phyloP scores from a whole-genome alignment of 2,329 filamentous ascomycete species.

The Colletotrichum shisoi region DNA sequence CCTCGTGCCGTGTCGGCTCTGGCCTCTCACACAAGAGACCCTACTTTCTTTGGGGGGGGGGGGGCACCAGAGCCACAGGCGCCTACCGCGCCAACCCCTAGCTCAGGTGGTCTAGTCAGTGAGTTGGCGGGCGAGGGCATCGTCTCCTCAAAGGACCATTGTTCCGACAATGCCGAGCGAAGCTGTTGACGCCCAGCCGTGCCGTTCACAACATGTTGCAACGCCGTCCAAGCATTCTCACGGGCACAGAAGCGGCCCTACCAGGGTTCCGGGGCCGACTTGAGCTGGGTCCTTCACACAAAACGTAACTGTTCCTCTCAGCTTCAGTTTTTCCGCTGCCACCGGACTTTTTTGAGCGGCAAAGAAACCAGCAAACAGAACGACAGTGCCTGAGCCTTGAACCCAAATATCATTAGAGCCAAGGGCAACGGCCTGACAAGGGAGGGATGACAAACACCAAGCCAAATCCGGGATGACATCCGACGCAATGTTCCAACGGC shows the following conservation, averaged over 20 bases:
- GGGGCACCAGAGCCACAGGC: conserved; percentile 19
- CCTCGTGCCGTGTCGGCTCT: conserved; percentile 5
- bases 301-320: conserved; percentile 4
- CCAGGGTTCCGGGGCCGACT: not conserved
- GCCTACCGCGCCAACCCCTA: conserved; percentile 11
- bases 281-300: not conserved
- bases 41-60: conserved; percentile 2
- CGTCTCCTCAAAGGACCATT: conserved; percentile 7
- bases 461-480: conserved; percentile 35
- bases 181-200: conserved; percentile 7
- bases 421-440: conserved; percentile 21
- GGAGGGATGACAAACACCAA: conserved; percentile 32
- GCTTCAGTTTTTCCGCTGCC: conserved; percentile 8
- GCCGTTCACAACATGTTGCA: conserved; percentile 7
- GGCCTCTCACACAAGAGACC: conserved; percentile 5
- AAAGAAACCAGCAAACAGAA: not conserved
- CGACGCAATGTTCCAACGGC: conserved; percentile 33
- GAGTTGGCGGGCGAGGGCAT: not conserved
- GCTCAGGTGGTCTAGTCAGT: not conserved
- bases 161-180: conserved; percentile 20
- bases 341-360: not conserved
- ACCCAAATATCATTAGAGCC: not conserved
- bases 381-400: conserved; percentile 15
- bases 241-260: not conserved
- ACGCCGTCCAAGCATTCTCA: not conserved